Conservation (phyloP, 176 grass and related monocot genomes). For the Aechmea fasciata region DNA sequence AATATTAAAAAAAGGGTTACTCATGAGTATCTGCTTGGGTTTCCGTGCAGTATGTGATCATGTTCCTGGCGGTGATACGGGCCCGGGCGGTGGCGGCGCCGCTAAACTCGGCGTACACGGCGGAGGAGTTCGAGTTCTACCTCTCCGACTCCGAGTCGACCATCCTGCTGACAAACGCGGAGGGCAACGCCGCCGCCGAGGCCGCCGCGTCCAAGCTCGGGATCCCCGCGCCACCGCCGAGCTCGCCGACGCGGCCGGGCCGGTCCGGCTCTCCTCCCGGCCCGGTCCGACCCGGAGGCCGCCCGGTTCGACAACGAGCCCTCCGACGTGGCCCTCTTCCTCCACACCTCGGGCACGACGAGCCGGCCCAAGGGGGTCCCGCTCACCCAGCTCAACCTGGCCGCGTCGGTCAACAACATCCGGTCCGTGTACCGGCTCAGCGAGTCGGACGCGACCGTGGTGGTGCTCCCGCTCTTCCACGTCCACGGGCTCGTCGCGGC, state of each 20-base stretch:
- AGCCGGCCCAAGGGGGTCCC: constrained; percentile 91
- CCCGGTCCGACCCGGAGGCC: background rate
- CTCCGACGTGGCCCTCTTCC: constrained; percentile 59
- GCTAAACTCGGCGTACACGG: constrained; percentile 71
- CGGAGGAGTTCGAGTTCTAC: constrained; percentile 91
- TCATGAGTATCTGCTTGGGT: background rate
- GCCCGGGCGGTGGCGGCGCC: constrained; percentile 62
- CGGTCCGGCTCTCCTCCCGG: constrained; percentile 25
- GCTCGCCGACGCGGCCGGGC: constrained; percentile 22
- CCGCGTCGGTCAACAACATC: constrained; percentile 69
- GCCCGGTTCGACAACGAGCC: constrained; percentile 20
- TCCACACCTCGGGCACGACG: constrained; percentile 92
- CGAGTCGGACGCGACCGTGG: constrained; percentile 57
- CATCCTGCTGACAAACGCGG: constrained; percentile 45
- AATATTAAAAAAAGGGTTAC: no score
- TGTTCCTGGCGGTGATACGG: constrained; percentile 63
- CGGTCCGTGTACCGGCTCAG: constrained; percentile 42
- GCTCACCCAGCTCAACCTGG: constrained; percentile 79
- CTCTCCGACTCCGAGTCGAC: constrained; percentile 60
- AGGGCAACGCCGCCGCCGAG: constrained; percentile 54
- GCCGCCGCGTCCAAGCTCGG: constrained; percentile 40
- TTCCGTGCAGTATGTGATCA: constrained; percentile 48
- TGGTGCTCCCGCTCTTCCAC: constrained; percentile 82
- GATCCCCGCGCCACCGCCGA: constrained; percentile 30
- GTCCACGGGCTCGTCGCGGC: constrained; percentile 74